Evolutionary conservation across 208 protist genomes (phyloP), one percentile per base, ranked within the genome.

Genomic region (Wallacemonas sp.): DNA sequence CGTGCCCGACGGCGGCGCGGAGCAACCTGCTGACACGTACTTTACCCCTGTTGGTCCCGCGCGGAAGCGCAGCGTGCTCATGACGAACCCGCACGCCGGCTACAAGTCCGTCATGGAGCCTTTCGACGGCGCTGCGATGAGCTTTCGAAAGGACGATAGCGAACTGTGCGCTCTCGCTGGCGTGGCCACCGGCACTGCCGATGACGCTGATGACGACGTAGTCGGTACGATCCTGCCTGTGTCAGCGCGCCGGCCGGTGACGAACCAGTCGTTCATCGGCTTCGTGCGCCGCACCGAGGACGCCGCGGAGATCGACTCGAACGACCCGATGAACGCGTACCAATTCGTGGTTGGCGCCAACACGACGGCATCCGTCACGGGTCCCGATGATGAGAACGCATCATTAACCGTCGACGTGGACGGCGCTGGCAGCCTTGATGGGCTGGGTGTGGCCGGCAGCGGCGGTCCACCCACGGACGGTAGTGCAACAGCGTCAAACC

Each of bases 281-380:
- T 59, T 59, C n/a, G 52, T 59, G 31, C 26, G 32, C 10, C 52
- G 52, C 26, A 26, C 26, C 14, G 52, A 59, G 20, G 31, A 59
- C 32, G 16, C 18, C 29, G 32, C 32, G 14, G 44, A 39, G 11
- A 28, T 63, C 2, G 59, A 67, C 54, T 23, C n/a, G 25, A 72
- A 79, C 52, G 67, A 79, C 36, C 74, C 74, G 0, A 68, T 79
- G 20, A 74, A 79, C 50, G 73, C 69, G 49, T 79, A 67, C 65
- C 73, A 65, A 14, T 79, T 72, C 36, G 65, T 79, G 22, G 64
- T 79, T 31, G 74, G 68, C n/a, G 65, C 28, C 12, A 11, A n/a
- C 1, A 31, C 64, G 26, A 4, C n/a, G 49, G 5, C 44, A 25
- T 50, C 22, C 10, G 11, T 22, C n/a, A 0, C n/a, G 16, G 12